phyloP scores from a whole-genome alignment of 108 stramenopile genomes.

The Nitzschia putrida region DNA sequence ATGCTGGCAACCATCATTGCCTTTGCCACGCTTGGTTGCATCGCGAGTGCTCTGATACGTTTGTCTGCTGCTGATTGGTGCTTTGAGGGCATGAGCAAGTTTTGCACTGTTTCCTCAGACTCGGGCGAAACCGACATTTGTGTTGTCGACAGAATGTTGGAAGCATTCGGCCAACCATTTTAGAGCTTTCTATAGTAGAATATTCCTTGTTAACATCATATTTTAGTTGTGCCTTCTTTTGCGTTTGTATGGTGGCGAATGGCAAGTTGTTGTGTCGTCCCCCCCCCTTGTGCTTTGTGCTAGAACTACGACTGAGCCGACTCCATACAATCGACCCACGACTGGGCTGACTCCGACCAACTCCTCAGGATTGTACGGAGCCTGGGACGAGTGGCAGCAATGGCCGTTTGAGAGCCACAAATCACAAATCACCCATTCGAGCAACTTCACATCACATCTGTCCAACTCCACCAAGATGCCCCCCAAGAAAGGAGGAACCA shows the following conservation, averaged over 20 bases:
- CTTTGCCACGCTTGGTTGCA: slow-evolving; percentile 60
- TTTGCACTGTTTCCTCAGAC: slow-evolving; percentile 42
- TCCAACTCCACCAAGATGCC: slow-evolving; percentile 5
- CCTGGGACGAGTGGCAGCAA: too few relatives aligned
- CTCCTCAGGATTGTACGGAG: too few relatives aligned
- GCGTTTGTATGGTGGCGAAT: too few relatives aligned
- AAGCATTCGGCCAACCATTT: slow-evolving; percentile 10
- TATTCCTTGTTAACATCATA: too few relatives aligned
- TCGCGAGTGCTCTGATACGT: slow-evolving; percentile 52
- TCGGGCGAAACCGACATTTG: slow-evolving; percentile 13
- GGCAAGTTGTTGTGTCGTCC: too few relatives aligned
- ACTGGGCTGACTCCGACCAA: too few relatives aligned
- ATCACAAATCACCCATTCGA: not conserved
- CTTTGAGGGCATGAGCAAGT: slow-evolving; percentile 54
- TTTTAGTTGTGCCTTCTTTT: too few relatives aligned
- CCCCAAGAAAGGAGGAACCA: slow-evolving; percentile 41
- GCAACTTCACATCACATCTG: not conserved
- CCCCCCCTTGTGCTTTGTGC: too few relatives aligned
- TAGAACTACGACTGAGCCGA: too few relatives aligned
- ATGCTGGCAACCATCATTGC: slow-evolving; percentile 65
- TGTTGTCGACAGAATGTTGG: slow-evolving; percentile 6
- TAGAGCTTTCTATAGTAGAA: not conserved
- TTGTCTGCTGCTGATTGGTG: slow-evolving; percentile 53
- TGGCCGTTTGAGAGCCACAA: too few relatives aligned
- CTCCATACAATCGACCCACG: too few relatives aligned